Evolutionary conservation across 805 yeast species (phyloP).

Genomic region (Pichia pseudocactophila): DNA sequence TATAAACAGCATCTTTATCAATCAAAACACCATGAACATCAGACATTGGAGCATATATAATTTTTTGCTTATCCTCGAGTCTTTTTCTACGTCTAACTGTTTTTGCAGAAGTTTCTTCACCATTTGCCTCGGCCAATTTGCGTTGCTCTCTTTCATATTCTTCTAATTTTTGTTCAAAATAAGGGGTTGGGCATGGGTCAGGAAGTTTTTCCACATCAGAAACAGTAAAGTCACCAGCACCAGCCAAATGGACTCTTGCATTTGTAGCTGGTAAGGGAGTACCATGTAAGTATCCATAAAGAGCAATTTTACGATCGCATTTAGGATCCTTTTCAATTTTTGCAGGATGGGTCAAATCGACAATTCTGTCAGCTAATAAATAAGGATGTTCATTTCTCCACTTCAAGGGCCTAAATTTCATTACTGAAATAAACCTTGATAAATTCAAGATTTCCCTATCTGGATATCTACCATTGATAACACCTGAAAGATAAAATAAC

Average conservation of each 20-base stretch:
- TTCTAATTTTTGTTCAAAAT: constrained; percentile 74
- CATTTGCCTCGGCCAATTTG: constrained; percentile 54
- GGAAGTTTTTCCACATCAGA: constrained; percentile 79
- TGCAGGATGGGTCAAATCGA: constrained; percentile 91
- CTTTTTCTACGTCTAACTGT: constrained; percentile 64
- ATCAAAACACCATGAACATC: constrained; percentile 98
- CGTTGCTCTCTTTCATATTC: constrained; percentile 70
- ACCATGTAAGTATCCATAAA: constrained; percentile 94
- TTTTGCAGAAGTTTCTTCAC: constrained; percentile 41
- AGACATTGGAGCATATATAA: constrained; percentile 98
- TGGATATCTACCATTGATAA: constrained; percentile 93
- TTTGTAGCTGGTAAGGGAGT: constrained; percentile 64
- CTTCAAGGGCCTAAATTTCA: constrained; percentile 98
- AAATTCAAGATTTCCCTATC: constrained; percentile 91
- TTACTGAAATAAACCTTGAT: constrained; percentile 86
- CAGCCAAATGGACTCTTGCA: constrained; percentile 86
- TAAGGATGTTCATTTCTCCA: constrained; percentile 99
- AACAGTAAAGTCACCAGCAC: constrained; percentile 83
- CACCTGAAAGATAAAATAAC: constrained; percentile 88
- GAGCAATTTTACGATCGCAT: constrained; percentile 79
- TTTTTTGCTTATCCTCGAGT: constrained; percentile 87
- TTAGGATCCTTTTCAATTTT: constrained; percentile 69
- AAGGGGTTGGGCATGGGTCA: constrained; percentile 99
- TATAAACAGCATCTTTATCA: constrained; percentile 95
- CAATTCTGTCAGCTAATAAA: constrained; percentile 75